A percentile compares a stretch with the other conserved stretches of the same genome.
These are phyloP conservation scores for Cutaneotrichosporon cyanovorans DNA, from an alignment of 1,284 basidiomycete species.

Conservation along the genomic window DNA sequence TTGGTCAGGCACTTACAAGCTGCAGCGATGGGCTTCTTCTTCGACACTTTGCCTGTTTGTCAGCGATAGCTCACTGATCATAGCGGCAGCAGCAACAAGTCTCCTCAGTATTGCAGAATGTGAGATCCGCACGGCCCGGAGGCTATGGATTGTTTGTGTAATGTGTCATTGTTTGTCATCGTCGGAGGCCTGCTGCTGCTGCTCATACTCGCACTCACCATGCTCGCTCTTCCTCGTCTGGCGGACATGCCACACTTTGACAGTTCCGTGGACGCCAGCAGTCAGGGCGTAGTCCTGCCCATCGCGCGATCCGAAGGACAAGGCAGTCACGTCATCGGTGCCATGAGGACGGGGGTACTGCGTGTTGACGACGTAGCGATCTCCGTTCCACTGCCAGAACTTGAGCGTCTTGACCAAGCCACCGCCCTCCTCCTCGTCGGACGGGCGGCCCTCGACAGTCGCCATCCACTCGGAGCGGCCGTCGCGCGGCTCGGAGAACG, in stretches of 20 bases:
- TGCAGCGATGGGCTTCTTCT: slow-evolving; percentile 24
- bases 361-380: slow-evolving; percentile 58
- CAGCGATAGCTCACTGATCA: background rate
- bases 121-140: slow-evolving; percentile 34
- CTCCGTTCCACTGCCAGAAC: slow-evolving; percentile 62
- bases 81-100: background rate
- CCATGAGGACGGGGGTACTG: slow-evolving; percentile 86
- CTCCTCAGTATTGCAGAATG: slow-evolving; percentile 47
- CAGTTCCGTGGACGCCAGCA: slow-evolving; percentile 41
- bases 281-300: slow-evolving; percentile 42
- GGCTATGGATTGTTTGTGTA: slow-evolving; percentile 35
- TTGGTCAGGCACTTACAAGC: slow-evolving; percentile 36
- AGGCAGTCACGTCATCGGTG: slow-evolving; percentile 55
- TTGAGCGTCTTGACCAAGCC: slow-evolving; percentile 72
- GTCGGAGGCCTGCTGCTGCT: slow-evolving; percentile 7
- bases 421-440: slow-evolving; percentile 51
- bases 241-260: slow-evolving; percentile 47
- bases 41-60: slow-evolving; percentile 30
- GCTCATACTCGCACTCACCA: slow-evolving; percentile 29
- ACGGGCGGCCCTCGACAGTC: slow-evolving; percentile 71
- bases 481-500: slow-evolving; percentile 52
- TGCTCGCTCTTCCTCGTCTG: slow-evolving; percentile 38
- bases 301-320: slow-evolving; percentile 54
- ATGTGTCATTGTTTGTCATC: slow-evolving; percentile 45
- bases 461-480: slow-evolving; percentile 75